Base-by-base conservation (phyloP, 441 rosid genomes). In the Croton laevigatus region DNA sequence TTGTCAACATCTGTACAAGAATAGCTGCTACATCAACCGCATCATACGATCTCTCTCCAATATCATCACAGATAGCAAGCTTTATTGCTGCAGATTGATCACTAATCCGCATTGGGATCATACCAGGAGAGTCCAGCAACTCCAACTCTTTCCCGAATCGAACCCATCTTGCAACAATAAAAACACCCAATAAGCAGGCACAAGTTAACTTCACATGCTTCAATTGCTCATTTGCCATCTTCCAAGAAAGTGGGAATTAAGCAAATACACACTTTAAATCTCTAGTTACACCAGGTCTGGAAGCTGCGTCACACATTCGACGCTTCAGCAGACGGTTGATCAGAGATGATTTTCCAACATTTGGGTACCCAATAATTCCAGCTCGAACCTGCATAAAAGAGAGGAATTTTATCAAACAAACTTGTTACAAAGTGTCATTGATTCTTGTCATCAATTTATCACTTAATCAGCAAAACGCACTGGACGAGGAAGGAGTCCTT, bases 1-100 rank as follows among this genome's bases (percentile, higher is more conserved):
- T 84, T 37, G 89, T 82, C 71, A 91, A 65, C 87, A 91, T 87
- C 72, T 89, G 91, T 59, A 94, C 96, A 68, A 94, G 96, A 81
- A 94, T 81, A 53, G 82, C 86, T 75, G 97, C 98, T 75, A 91
- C 94, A 80, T 91, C 97, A 20, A 85, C 72, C 65, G 80, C 84
- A 75, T 90, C 88, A 70, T 94, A 91, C 68, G 98, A 91, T 85
- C 88, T 87, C 84, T 94, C 98, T 69, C 98, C 97, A 77, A 90
- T 91, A 84, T 94, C 97, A 83, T 94, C 97, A 65, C 97, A 91
- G 7, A 94, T 90, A 12, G 97, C 98, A 72, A 94, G 97, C 84
- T 94, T 94, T 82, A 94, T 88, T 45, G 98, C 97, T 70, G 96
- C 86, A n/a, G 88, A 60, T 82, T 94, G 98, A 81, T 91, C 97